Evolutionary conservation across 1,284 basidiomycete genomes (phyloP).

Genomic region (Lentinula novae-zelandiae): DNA sequence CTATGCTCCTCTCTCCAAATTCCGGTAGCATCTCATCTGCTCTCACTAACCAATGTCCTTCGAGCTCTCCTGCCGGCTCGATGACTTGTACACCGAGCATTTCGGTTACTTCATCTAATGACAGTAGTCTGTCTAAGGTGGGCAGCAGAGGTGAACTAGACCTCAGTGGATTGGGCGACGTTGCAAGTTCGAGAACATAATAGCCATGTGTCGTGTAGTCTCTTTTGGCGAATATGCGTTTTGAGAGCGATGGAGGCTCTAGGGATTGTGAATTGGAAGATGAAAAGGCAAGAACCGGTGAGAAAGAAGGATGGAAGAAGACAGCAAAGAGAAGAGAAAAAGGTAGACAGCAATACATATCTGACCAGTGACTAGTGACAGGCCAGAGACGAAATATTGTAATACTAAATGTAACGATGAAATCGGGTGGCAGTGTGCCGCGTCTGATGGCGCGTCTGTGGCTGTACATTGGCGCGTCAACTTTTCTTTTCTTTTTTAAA

Average conservation of each 20-base stretch:
- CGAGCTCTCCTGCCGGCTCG: conserved; percentile 84
- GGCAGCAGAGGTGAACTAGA: not conserved
- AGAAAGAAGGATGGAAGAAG: conserved; percentile 4
- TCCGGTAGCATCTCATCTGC: conserved; percentile 37
- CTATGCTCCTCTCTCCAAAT: conserved; percentile 21
- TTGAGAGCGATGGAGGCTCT: not conserved
- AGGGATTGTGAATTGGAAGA: not conserved
- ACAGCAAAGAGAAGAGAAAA: conserved; percentile 4
- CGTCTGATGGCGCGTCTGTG: not conserved
- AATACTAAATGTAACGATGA: not conserved
- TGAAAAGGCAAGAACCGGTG: conserved; percentile 15
- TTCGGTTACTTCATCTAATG: conserved; percentile 55
- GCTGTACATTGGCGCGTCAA: not conserved
- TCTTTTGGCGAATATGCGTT: conserved; percentile 31
- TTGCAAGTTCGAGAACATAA: conserved; percentile 77
- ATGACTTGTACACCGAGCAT: conserved; percentile 82
- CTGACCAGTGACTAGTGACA: not conserved
- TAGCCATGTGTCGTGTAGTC: conserved; percentile 84
- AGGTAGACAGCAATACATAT: conserved; percentile 9
- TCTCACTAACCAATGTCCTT: conserved; percentile 84
- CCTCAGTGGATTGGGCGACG: conserved; percentile 39
- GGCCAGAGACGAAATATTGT: not conserved
- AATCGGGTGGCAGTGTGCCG: not conserved
- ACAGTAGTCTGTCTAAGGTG: conserved; percentile 15
- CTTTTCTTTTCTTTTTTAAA: too few relatives aligned